Conservation (phyloP, 1,284 basidiomycete species). For the Tilletia walkeri region DNA sequence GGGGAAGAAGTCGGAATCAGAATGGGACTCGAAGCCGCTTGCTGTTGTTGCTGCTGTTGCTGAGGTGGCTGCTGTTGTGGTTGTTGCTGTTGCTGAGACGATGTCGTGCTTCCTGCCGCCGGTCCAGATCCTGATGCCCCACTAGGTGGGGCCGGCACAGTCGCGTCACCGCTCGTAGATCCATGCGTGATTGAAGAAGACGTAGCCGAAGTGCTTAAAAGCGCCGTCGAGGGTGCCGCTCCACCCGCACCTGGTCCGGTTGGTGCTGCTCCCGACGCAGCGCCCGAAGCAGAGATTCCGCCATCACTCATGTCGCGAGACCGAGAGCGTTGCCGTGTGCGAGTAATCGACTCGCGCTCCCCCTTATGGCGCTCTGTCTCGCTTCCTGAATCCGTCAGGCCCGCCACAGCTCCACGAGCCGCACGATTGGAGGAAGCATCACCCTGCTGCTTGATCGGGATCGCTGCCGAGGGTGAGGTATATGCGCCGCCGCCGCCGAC, state of each 20-base stretch:
- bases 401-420: conserved; percentile 8
- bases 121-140: too few relatives aligned
- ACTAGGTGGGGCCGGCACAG: not conserved
- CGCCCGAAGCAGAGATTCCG: not conserved
- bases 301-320: conserved; percentile 8
- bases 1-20: conserved; percentile 2
- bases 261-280: not conserved
- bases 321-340: not conserved
- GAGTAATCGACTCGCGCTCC: not conserved
- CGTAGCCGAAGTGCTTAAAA: conserved; percentile 7
- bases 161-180: not conserved
- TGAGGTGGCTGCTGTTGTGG: not conserved
- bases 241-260: not conserved
- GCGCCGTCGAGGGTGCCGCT: not conserved
- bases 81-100: too few relatives aligned
- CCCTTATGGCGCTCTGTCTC: conserved; percentile 4
- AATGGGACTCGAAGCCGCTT: not conserved
- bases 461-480: too few relatives aligned
- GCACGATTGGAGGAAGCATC: not conserved
- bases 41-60: not conserved
- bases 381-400: conserved; percentile 1
- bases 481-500: not conserved
- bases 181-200: conserved; percentile 6
- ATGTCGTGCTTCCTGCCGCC: too few relatives aligned
- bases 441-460: too few relatives aligned